Base-by-base conservation (phyloP, 345 rosid genomes). In the Lumnitzera littorea region DNA sequence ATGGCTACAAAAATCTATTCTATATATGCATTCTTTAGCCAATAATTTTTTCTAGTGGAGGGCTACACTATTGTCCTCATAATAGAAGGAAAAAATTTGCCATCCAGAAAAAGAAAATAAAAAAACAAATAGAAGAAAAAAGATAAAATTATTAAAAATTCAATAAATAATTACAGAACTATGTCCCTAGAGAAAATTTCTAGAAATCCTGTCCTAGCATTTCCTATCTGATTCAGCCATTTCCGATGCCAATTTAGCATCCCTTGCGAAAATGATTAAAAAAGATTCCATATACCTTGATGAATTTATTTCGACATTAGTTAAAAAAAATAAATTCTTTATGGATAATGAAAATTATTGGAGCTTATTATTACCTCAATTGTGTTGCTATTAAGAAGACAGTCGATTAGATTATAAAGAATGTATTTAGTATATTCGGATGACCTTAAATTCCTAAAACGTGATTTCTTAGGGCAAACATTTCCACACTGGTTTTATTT, bases 371-470 rank as follows among this genome's bases (percentile, higher is more conserved):
- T 24, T 65, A 91, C 96, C 82, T 81, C 61, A 15, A 92, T 78
- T 67, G 56, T 65, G 71, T 80, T 73, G 61, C 27, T 76, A 56
- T 51, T 15, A 43, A 85, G 82, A 50, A 89, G 94, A 58, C 96
- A 94, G 58, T 89, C 96, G 7, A 89, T 74, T 61, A 92, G 84
- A 65, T 76, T 77, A 57, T 14, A 69, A 51, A 92, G 79, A 55
- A 92, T 89, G 75, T 87, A 96, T 55, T 77, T 85, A 73, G 89
- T 82, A 71, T 89, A 87, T 67, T 92, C 98, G 91, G 96, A 62
- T 92, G 94, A 24, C 96, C 96, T 78, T 92, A 96, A 62, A 92
- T 79, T n/a, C 96, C 94, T 48, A 87, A 66, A 50, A 92, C 76
- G 63, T 74, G 96, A 36, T 80, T 75, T 12, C 82, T 90, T 12